These are phyloP conservation scores for Fusarium tanahbumbuense DNA, from an alignment of 2,329 filamentous ascomycete species.

Conservation along the genomic window DNA sequence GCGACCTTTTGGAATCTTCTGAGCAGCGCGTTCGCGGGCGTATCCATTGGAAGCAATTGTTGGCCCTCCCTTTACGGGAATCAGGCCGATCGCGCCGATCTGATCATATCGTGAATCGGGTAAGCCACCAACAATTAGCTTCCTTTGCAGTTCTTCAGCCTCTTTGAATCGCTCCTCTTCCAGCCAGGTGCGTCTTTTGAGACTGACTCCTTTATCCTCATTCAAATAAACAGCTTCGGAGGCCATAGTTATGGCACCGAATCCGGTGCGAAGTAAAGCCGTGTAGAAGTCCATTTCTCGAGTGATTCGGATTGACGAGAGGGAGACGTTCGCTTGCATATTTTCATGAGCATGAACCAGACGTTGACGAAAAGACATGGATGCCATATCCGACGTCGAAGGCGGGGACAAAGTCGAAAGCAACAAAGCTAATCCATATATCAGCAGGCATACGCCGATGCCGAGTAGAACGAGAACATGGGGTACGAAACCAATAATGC, in stretches of 20 bases:
- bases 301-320: slow-evolving; percentile 82
- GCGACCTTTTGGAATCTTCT: slow-evolving; percentile 63
- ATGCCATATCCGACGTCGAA: slow-evolving; percentile 41
- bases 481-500: slow-evolving; percentile 93
- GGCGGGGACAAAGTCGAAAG: slow-evolving; percentile 70
- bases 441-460: slow-evolving; percentile 78
- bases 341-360: slow-evolving; percentile 82
- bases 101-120: slow-evolving; percentile 63
- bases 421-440: slow-evolving; percentile 81
- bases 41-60: slow-evolving; percentile 67
- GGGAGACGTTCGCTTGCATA: slow-evolving; percentile 89
- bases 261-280: slow-evolving; percentile 85
- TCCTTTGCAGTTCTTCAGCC: slow-evolving; percentile 70
- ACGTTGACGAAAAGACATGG: slow-evolving; percentile 66
- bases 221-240: slow-evolving; percentile 97
- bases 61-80: slow-evolving; percentile 64
- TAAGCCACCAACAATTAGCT: slow-evolving; percentile 61
- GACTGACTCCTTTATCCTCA: slow-evolving; percentile 80
- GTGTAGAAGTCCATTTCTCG: slow-evolving; percentile 97
- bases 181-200: slow-evolving; percentile 86
- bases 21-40: slow-evolving; percentile 75
- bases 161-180: slow-evolving; percentile 88
- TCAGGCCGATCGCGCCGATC: slow-evolving; percentile 65
- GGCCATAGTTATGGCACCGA: slow-evolving; percentile 88
- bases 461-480: slow-evolving; percentile 88